Evolutionary conservation across 164 flowering plant species (phyloP), one percentile per base, ranked within the genome.

Genomic region (Taxillus chinensis): DNA sequence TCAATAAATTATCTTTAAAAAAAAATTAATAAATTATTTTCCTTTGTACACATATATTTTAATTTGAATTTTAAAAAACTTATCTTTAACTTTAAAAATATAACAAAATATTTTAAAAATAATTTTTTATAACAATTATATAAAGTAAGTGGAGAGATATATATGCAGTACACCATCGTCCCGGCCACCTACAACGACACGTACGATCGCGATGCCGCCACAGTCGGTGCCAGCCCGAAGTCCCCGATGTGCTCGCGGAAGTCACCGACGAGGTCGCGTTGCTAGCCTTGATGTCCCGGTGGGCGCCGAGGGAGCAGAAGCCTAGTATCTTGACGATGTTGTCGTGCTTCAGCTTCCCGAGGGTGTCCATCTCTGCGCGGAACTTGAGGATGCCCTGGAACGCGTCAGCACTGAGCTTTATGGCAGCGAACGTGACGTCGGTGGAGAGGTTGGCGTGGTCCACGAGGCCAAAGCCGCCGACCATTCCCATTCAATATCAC

Each of bases 181-280:
- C 97, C 97, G 39, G 96, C 96, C 6, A 80, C 86, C 57, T 85
- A 88, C 0, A 96, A 88, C 8, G 97, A 91, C 11, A 88, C 93
- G 53, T 91, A 93, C 0, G 92, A 75, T 46, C 79, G 71, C 3
- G 74, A 59, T 2, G 63, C 61, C 27, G 0, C 78, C 2, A 91
- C 69, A 45, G 62, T 69, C 45, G 93, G 59, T 0, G 97, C 97
- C 7, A 91, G 65, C 55, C 97, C 98, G 40, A 91, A 91, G 69
- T 91, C 96, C 0, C 93, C 82, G 37, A 91, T 89, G 43, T 83
- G 89, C 10, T 95, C 90, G 57, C 74, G 80, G 54, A 91, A 89
- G 1, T 71, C 66, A 0, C 57, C 12, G 55, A 85, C 93, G 48
- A 91, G 59, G 11, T 58, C 0, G 89, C 81, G 63, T 91, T 91